A percentile compares a stretch with the other conserved stretches of the same genome.
These are phyloP conservation scores for Mrakia frigida DNA, from an alignment of 768 basidiomycete species.

Conservation along the genomic window DNA sequence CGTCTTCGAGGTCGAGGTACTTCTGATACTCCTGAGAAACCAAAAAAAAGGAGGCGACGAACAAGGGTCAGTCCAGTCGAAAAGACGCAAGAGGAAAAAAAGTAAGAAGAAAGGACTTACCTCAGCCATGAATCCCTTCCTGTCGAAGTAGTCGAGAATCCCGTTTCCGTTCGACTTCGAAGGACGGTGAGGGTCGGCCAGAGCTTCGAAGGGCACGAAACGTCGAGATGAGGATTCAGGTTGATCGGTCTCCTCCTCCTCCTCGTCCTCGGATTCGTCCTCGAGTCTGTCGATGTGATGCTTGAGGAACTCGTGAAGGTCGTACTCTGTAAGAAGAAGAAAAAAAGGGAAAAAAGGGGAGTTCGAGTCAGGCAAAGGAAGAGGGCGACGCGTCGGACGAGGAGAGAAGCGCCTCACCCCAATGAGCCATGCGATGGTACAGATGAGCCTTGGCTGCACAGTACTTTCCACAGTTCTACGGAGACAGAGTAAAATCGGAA, in stretches of 20 bases:
- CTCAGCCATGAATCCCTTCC: neutral
- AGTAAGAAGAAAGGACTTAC: neutral
- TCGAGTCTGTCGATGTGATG: neutral
- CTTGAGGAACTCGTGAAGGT: constrained; percentile 3
- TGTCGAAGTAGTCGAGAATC: neutral
- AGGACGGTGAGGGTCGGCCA: neutral
- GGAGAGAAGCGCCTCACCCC: neutral
- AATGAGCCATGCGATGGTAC: constrained; percentile 10
- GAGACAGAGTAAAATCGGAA: neutral
- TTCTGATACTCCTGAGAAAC: constrained; percentile 3
- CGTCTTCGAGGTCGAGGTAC: neutral
- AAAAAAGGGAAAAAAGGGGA: neutral
- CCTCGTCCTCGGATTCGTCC: neutral
- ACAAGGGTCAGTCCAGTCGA: neutral
- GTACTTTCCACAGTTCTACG: neutral
- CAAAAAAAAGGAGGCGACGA: neutral
- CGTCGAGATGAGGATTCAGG: neutral
- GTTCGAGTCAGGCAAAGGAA: neutral
- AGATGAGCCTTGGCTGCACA: neutral
- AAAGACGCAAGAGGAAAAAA: neutral
- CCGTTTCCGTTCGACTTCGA: neutral
- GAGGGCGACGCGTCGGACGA: neutral
- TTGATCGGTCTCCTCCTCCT: neutral
- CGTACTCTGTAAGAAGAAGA: neutral
- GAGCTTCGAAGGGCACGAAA: neutral